These are phyloP conservation scores for Naumovozyma dairenensis DNA, from an alignment of 805 yeast species.

Conservation along the genomic window DNA sequence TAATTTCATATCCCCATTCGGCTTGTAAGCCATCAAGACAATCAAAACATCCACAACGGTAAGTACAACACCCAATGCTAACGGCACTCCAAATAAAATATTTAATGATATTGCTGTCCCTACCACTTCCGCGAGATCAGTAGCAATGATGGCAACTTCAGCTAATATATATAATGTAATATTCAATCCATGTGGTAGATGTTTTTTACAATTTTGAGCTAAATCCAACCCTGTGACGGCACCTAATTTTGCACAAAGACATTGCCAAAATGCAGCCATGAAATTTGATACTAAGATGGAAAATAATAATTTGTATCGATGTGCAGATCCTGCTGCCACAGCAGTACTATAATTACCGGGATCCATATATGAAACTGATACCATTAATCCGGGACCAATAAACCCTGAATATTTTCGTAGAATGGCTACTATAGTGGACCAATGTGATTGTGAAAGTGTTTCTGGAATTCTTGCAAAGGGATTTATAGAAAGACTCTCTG, in stretches of 20 bases:
- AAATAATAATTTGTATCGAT: constrained; percentile 68
- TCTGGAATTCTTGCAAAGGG: too few species aligned
- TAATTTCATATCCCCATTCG: constrained; percentile 68
- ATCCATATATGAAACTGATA: constrained; percentile 91
- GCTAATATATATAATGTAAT: constrained; percentile 63
- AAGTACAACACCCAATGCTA: constrained; percentile 71
- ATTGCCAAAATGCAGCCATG: constrained; percentile 80
- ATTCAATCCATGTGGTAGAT: constrained; percentile 55
- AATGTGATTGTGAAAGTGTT: constrained; percentile 2
- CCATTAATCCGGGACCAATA: constrained; percentile 95
- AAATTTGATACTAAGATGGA: constrained; percentile 71
- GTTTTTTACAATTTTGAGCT: constrained; percentile 76
- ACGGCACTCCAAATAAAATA: constrained; percentile 69
- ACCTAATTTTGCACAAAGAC: constrained; percentile 78
- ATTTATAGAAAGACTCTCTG: too few species aligned
- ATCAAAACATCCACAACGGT: constrained; percentile 81
- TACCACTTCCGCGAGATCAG: constrained; percentile 93
- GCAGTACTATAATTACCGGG: constrained; percentile 97
- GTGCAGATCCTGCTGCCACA: constrained; percentile 87
- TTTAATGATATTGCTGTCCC: constrained; percentile 95
- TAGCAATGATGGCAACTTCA: constrained; percentile 85
- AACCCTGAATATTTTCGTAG: constrained; percentile 46
- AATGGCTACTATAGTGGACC: constrained; percentile 6
- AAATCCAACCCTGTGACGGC: constrained; percentile 89
- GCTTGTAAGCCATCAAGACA: constrained; percentile 79